Base-by-base conservation (phyloP, 305 asterid genomes). In the Coffea humblotiana region DNA sequence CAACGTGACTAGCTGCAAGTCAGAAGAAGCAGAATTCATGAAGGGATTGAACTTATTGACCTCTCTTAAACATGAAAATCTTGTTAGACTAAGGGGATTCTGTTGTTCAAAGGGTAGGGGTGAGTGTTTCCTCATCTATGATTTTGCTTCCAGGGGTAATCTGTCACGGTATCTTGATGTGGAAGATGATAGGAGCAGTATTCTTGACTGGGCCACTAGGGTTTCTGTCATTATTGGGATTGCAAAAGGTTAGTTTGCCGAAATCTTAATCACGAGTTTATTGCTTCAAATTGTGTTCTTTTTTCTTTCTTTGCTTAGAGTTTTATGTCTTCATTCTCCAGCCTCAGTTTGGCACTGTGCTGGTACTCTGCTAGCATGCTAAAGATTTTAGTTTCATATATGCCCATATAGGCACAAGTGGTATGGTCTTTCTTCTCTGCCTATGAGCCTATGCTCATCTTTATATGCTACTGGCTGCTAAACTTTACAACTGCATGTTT, bases 41-140 rank as follows among this genome's bases (percentile, higher is more conserved):
- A 91, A 85, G 72, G 99, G 98, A 35, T 72, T 96, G 91, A 87
- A 88, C 81, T 81, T 94, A 86, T 82, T 96, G 78, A 86, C 90
- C 77, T 90, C 94, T 54, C 48, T 92, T 77, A 92, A 87, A 67
- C 96, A 96, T 77, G 91, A 88, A 27, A 94, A 96, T 81, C 94
- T 96, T 37, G 94, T 90, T 80, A 85, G 84, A 58, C 82, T 96
- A 73, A 91, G 85, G 85, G 99, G 99, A 3, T 94, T 93, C 45
- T 96, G 98, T 63, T 90, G 94, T 81, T 96, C 99, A 19, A 92
- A 89, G 76, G 97, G 93, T 16, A 82, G 98, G 76, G 97, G 98
- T 2, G 99, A 92, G 75, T 94, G 97, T 78, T 94, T 92, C 87
- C 84, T 96, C 74, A 82, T 96, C 69, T 94, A 91, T 61, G 93